phyloP scores from a whole-genome alignment of 2,329 filamentous ascomycete genomes.

The Venturia effusa region DNA sequence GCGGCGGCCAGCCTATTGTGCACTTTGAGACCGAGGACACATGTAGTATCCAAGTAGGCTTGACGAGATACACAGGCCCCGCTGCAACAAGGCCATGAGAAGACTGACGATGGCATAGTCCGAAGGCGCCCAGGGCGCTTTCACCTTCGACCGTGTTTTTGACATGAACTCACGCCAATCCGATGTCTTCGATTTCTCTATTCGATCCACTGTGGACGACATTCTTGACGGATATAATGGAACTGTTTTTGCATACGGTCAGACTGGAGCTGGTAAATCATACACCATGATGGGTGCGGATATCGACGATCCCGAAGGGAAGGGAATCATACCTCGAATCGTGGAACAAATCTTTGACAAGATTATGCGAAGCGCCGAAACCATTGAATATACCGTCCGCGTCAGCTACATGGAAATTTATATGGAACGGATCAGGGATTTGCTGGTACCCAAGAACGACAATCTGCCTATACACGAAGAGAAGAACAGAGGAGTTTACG shows the following conservation, averaged over 20 bases:
- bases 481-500: constrained; percentile 90
- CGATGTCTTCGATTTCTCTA: constrained; percentile 97
- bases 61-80: not conserved
- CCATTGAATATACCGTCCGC: constrained; percentile 96
- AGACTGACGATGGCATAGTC: constrained; percentile 45
- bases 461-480: constrained; percentile 97
- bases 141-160: constrained; percentile 97
- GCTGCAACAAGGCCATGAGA: not conserved
- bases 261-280: constrained; percentile 96
- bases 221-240: constrained; percentile 99
- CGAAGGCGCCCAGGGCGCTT: constrained; percentile 63
- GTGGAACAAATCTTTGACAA: constrained; percentile 96
- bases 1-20: constrained; percentile 86
- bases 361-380: constrained; percentile 81
- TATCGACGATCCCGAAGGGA: constrained; percentile 78
- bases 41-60: constrained; percentile 69
- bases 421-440: constrained; percentile 95
- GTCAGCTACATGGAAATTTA: constrained; percentile 99
- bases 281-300: constrained; percentile 98
- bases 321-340: constrained; percentile 93
- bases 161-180: constrained; percentile 82
- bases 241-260: constrained; percentile 96
- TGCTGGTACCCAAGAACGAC: constrained; percentile 86
- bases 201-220: constrained; percentile 89
- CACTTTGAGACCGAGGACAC: constrained; percentile 81